These are phyloP conservation scores for Alternaria arborescens DNA, from an alignment of 2,329 filamentous ascomycete genomes.

Conservation along the genomic window DNA sequence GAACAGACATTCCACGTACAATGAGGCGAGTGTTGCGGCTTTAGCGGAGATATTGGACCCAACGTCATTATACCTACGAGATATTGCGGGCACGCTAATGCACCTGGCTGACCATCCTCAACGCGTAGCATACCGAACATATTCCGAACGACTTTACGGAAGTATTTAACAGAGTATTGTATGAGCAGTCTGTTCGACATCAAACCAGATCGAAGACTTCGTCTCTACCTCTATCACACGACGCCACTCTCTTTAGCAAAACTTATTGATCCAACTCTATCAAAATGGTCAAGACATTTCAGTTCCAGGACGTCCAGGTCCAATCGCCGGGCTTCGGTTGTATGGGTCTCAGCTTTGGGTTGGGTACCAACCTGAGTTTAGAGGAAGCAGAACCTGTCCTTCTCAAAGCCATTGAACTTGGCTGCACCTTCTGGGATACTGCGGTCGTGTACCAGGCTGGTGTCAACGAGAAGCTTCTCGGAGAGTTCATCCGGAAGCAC, in stretches of 20 bases:
- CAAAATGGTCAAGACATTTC: constrained; percentile 32
- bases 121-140: not conserved
- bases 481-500: constrained; percentile 39
- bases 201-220: not conserved
- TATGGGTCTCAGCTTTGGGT: constrained; percentile 61
- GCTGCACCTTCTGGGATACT: constrained; percentile 63
- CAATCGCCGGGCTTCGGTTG: constrained; percentile 62
- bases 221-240: not conserved
- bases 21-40: not conserved
- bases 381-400: constrained; percentile 60
- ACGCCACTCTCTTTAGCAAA: not conserved
- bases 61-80: not conserved
- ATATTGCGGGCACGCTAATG: not conserved
- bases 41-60: not conserved
- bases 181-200: not conserved
- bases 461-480: constrained; percentile 41
- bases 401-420: constrained; percentile 59
- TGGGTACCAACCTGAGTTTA: constrained; percentile 54
- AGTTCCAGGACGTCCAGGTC: constrained; percentile 48
- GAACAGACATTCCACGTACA: not conserved
- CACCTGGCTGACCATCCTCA: not conserved
- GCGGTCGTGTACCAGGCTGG: constrained; percentile 33
- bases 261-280: no score
- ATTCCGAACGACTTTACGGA: not conserved
- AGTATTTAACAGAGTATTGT: not conserved